Conservation (phyloP, 169 alveolate species). For the Besnoitia besnoiti region DNA sequence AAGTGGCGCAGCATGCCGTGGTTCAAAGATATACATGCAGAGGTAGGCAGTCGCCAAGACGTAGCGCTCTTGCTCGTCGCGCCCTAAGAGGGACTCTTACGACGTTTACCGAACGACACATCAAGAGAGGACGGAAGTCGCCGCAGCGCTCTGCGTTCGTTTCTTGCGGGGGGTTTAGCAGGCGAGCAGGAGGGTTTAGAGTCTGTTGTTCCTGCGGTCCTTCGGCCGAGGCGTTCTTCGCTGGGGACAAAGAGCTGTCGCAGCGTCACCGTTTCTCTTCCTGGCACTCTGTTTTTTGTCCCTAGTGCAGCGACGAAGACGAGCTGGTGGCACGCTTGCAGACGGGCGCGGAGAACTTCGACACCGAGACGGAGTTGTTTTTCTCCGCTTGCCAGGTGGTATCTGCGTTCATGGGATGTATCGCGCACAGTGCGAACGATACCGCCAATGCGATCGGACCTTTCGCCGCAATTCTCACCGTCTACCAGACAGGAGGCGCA, state of each 20-base stretch:
- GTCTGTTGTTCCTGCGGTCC: no score
- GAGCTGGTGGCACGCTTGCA: slow-evolving; percentile 48
- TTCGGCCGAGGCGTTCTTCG: no score
- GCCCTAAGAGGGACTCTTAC: no score
- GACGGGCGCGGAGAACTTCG: slow-evolving; percentile 71
- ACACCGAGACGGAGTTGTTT: slow-evolving; percentile 72
- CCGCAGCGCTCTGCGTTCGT: not conserved
- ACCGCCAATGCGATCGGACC: slow-evolving; percentile 89
- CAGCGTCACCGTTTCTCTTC: no score
- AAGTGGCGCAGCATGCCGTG: slow-evolving; percentile 48
- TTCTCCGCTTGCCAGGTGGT: slow-evolving; percentile 77
- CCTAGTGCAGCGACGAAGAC: slow-evolving; percentile 29
- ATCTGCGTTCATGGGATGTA: slow-evolving; percentile 80
- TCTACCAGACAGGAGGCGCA: slow-evolving; percentile 71
- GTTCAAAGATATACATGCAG: slow-evolving; percentile 53
- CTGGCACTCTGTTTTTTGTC: not conserved
- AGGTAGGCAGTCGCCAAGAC: slow-evolving; percentile 18
- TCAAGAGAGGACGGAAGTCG: not conserved
- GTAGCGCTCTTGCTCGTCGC: no score
- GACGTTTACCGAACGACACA: no score
- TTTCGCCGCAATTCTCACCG: slow-evolving; percentile 72
- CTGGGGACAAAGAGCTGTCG: no score
- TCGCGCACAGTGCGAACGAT: slow-evolving; percentile 88
- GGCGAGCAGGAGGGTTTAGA: no score
- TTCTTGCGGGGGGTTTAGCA: not conserved